Base-by-base conservation (phyloP, 176 grass and related monocot species). In the Rhynchospora breviuscula region DNA sequence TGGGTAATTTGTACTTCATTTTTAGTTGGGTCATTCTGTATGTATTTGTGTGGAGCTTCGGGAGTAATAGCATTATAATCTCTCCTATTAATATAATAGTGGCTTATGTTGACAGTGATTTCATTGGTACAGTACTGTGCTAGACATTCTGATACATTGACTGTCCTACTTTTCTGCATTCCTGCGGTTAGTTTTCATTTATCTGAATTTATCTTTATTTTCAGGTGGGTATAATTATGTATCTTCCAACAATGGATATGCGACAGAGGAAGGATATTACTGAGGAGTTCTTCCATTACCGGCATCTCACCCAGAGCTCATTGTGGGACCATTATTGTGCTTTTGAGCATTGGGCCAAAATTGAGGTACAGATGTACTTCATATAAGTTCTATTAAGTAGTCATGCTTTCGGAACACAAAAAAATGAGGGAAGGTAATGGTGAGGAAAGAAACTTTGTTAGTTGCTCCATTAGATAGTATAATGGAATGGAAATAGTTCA, bases 161-260 rank as follows among this genome's bases (percentile, higher is more conserved):
- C 1, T 11, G 17, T 23, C 13, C 1, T 35, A 31, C 12, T 68
- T 44, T 71, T 15, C 26, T 60, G 10, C 6, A 47, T 18, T 64
- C 17, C 9, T 67, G 74, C 18, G 12, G 48, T 46, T 13, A n/a
- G 17, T 59, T 66, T 63, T 47, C 11, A 8, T 35, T 52, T 7
- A 86, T 52, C 17, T 53, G 0, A 81, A n/a, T 19, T 58, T 81
- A 13, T 65, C 26, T 67, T 86, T 13, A 19, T 83, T n/a, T 68
- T 69, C 79, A 98, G 92, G 92, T 98, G 90, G 95, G 95, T 81
- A 94, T 98, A 83, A 94, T 98, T 71, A 94, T 98, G 92, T 98
- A 98, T 70, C 75, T 98, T 66, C 92, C 95, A 84, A 94, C 90
- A 84, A 57, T 86, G 3, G 92, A 94, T 93, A 85, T 89, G 79